Percentiles rank a stretch among this genome's conserved stretches.
Conservation (phyloP, 202 grass and related monocot genomes). For the Carex sylvatica region DNA sequence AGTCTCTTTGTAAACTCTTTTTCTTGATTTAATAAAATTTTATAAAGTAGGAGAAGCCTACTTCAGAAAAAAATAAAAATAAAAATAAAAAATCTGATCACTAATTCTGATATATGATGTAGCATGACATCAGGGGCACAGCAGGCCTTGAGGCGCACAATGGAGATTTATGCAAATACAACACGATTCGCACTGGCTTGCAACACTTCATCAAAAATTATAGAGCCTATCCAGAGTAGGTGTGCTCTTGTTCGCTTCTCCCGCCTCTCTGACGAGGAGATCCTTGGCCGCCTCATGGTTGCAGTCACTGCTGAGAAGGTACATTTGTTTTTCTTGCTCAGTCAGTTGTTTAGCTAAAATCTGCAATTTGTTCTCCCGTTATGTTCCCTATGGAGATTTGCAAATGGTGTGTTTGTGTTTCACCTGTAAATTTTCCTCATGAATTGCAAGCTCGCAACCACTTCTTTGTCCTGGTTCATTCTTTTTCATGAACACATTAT, state of each 20-base stretch:
- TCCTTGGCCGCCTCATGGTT: slow-evolving; percentile 80
- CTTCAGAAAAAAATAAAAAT: too few relatives aligned
- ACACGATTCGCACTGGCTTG: slow-evolving; percentile 88
- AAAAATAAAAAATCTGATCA: not conserved
- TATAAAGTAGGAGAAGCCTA: too few relatives aligned
- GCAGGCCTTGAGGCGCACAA: slow-evolving; percentile 88
- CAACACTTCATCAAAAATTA: slow-evolving; percentile 98
- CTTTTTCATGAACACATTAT: not conserved
- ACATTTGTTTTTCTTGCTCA: not conserved
- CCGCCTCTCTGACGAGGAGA: slow-evolving; percentile 83
- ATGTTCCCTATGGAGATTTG: not conserved
- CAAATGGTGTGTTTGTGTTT: not conserved
- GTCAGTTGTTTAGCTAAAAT: not conserved
- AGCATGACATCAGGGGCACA: slow-evolving; percentile 97
- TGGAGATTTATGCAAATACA: slow-evolving; percentile 98
- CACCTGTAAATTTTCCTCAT: not conserved
- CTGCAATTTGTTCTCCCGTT: not conserved
- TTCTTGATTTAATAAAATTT: too few relatives aligned
- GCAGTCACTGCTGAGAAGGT: slow-evolving; percentile 88
- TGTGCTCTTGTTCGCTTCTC: slow-evolving; percentile 93
- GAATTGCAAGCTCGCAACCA: not conserved
- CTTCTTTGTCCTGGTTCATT: not conserved
- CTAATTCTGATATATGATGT: slow-evolving; percentile 20
- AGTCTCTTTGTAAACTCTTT: too few relatives aligned
- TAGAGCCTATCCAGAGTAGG: slow-evolving; percentile 94